phyloP scores from a whole-genome alignment of 2,329 filamentous ascomycete species.

The Exophiala calicioides region DNA sequence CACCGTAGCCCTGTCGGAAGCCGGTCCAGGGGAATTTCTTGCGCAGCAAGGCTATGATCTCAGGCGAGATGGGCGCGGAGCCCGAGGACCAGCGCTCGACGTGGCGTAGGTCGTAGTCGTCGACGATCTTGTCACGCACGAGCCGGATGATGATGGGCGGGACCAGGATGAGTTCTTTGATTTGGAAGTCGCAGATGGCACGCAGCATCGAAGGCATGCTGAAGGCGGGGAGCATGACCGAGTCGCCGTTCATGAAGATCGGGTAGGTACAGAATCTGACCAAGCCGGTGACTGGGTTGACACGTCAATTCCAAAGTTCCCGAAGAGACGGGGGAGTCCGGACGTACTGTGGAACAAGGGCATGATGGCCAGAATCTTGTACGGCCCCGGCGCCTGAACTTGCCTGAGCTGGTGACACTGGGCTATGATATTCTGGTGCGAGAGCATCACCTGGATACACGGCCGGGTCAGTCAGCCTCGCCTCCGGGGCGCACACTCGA shows the following conservation, averaged over 20 bases:
- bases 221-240: constrained; percentile 65
- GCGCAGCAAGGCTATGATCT: constrained; percentile 59
- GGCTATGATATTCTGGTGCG: constrained; percentile 57
- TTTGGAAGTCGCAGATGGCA: constrained; percentile 54
- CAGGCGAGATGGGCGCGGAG: constrained; percentile 59
- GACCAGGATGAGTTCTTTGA: constrained; percentile 59
- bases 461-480: not conserved
- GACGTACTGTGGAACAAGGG: constrained; percentile 58
- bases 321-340: not conserved
- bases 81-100: constrained; percentile 61
- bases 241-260: constrained; percentile 62
- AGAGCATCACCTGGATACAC: constrained; percentile 54
- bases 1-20: constrained; percentile 68
- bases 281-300: constrained; percentile 54
- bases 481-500: not conserved
- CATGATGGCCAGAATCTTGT: constrained; percentile 58
- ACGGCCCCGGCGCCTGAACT: constrained; percentile 42
- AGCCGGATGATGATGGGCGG: constrained; percentile 64
- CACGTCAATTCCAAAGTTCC: no score
- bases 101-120: constrained; percentile 56
- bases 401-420: constrained; percentile 63
- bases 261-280: constrained; percentile 65
- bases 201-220: constrained; percentile 60
- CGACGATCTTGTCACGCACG: constrained; percentile 53
- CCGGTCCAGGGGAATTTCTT: constrained; percentile 60